These are phyloP conservation scores for Pelargonium fulgidum DNA, from an alignment of 441 rosid genomes.

Conservation along the genomic window DNA sequence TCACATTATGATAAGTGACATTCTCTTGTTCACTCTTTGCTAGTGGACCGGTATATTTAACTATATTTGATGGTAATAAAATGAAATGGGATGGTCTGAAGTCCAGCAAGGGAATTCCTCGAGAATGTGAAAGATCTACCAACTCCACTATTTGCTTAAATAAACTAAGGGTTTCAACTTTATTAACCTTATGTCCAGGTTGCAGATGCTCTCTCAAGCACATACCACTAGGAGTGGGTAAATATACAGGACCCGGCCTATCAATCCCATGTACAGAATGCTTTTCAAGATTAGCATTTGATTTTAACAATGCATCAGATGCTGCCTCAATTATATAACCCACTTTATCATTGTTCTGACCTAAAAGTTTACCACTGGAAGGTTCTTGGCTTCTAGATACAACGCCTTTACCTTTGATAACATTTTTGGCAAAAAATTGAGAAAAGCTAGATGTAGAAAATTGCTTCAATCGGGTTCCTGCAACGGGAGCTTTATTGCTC, in stretches of 20 bases:
- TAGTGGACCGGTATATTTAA: conserved; percentile 46
- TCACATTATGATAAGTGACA: conserved; percentile 27
- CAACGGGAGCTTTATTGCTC: conserved; percentile 24
- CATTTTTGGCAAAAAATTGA: conserved; percentile 35
- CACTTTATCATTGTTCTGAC: conserved; percentile 27
- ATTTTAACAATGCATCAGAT: conserved; percentile 29
- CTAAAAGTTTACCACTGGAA: conserved; percentile 24
- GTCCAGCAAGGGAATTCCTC: conserved; percentile 52
- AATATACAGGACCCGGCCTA: conserved; percentile 28
- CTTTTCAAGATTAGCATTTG: conserved; percentile 26
- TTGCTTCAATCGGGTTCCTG: conserved; percentile 27
- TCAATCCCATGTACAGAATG: conserved; percentile 24
- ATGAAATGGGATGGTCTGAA: conserved; percentile 50
- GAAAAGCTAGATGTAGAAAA: conserved; percentile 33
- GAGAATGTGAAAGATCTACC: conserved; percentile 58
- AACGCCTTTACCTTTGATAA: conserved; percentile 43
- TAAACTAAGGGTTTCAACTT: conserved; percentile 35
- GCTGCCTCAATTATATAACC: conserved; percentile 27
- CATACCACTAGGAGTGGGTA: conserved; percentile 30
- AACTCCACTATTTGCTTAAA: conserved; percentile 70
- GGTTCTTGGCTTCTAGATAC: conserved; percentile 26
- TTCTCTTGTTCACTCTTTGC: conserved; percentile 30
- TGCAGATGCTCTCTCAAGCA: conserved; percentile 60
- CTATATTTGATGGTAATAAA: conserved; percentile 40
- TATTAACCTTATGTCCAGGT: conserved; percentile 40